Base-by-base conservation (phyloP, 305 asterid species). In the Fraxinus ornus region DNA sequence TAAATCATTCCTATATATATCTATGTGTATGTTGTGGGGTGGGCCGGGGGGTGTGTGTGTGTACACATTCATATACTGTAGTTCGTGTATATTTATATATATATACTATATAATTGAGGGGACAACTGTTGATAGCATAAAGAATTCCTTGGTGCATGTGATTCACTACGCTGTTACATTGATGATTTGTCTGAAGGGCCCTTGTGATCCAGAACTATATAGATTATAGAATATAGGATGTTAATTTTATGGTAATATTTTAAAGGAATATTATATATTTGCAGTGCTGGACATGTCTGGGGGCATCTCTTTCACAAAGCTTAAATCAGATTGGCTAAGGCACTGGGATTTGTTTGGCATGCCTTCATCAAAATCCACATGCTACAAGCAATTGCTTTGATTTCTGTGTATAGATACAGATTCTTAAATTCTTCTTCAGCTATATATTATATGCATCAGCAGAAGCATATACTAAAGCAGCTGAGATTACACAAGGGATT, bases 261-360 rank as follows among this genome's bases (percentile, higher is more conserved):
- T 15, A 64, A 15, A 62, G 21, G 19, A 32, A n/a, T 1, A 44
- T 49, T 62, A 49, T 79, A 79, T 64, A 37, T 22, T 30, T 66
- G 57, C 70, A 68, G 77, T 68, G 77, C 47, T 39, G 82, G 77
- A 79, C 35, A 19, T 72, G 79, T 80, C 79, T 73, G 83, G 70
- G 49, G 79, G 55, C 83, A 80, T 73, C 83, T 80, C 83, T 33
- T 80, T 86, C 94, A 81, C 92, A 91, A 87, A 91, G 77, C 88
- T 89, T 44, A 79, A 83, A 86, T 78, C 83, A 82, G 66, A 89
- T 87, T 88, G 92, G 95, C 76, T 82, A 81, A 84, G 86, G 88
- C 84, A 88, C 89, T 88, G 90, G 90, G 93, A 90, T 89, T 89
- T 94, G 94, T 89, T 93, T 88, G 92, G 94, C 97, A 94, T 92